Conservation (phyloP, 23 red algal genomes). For the Gracilariopsis chorda region DNA sequence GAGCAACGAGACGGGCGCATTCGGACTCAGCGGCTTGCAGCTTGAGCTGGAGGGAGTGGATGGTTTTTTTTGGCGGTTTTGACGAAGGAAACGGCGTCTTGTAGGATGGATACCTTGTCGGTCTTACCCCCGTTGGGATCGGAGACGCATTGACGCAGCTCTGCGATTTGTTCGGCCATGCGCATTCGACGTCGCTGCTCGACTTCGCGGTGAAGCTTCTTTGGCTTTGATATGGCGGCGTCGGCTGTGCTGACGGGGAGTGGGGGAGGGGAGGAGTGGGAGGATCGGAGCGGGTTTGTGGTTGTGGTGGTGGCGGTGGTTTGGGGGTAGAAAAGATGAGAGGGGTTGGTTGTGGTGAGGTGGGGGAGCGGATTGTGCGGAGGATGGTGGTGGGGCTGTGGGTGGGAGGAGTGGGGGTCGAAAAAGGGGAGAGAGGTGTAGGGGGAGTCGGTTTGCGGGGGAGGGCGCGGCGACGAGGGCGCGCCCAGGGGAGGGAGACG, state of each 20-base stretch:
- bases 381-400: neutral
- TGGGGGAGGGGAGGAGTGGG: constrained; percentile 1
- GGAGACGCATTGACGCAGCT: constrained; percentile 44
- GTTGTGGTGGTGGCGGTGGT: neutral
- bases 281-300: neutral
- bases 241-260: constrained; percentile 9
- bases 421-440: neutral
- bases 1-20: neutral
- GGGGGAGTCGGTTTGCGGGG: neutral
- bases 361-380: neutral
- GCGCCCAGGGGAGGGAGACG: constrained; percentile 6
- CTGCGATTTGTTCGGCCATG: constrained; percentile 50
- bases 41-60: neutral
- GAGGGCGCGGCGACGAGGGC: neutral
- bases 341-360: neutral
- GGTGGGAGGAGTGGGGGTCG: neutral
- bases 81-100: constrained; percentile 39
- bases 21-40: constrained; percentile 2
- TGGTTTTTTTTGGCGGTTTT: constrained; percentile 1
- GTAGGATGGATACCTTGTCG: constrained; percentile 50
- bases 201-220: constrained; percentile 58
- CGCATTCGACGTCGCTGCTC: constrained; percentile 50
- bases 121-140: constrained; percentile 44
- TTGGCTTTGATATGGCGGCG: constrained; percentile 25
- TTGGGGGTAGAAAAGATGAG: neutral